A percentile compares a stretch with the other conserved stretches of the same genome.
phyloP scores from a whole-genome alignment of 176 grass and related monocot genomes.

The Metroxylon sagu region DNA sequence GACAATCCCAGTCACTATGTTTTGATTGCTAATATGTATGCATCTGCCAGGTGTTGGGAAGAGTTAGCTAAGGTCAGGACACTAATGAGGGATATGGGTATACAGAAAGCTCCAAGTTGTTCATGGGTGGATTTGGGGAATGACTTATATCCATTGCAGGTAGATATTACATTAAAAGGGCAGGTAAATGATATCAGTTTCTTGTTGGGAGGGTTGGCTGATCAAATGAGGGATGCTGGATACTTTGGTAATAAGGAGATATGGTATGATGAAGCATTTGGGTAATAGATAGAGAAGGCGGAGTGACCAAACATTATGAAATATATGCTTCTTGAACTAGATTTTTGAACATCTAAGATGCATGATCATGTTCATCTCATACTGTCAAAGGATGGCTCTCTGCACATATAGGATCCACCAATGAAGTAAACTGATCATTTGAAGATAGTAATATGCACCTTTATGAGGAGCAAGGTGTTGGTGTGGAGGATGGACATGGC shows the following conservation, averaged over 20 bases:
- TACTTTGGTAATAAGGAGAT: slow-evolving; percentile 21
- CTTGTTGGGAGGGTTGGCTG: slow-evolving; percentile 37
- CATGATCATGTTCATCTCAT: no score
- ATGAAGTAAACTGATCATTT: no score
- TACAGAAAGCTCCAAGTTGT: slow-evolving; percentile 46
- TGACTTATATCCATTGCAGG: slow-evolving; percentile 46
- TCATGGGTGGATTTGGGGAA: slow-evolving; percentile 69
- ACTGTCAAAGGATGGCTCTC: no score
- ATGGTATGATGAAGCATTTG: slow-evolving; percentile 8
- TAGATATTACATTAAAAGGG: slow-evolving; percentile 43
- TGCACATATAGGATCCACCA: no score
- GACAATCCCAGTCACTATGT: slow-evolving; percentile 64
- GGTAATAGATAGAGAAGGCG: not conserved
- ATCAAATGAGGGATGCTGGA: slow-evolving; percentile 38
- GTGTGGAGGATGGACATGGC: no score
- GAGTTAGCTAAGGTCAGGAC: slow-evolving; percentile 53
- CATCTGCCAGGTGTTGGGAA: slow-evolving; percentile 51
- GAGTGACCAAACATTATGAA: no score
- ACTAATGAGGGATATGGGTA: slow-evolving; percentile 45
- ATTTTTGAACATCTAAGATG: no score
- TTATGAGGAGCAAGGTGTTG: no score
- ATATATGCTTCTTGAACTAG: no score
- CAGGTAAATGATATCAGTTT: slow-evolving; percentile 51
- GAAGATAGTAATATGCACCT: no score
- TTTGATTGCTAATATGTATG: slow-evolving; percentile 68